Base-by-base conservation (phyloP, 306 rosid species). In the Sicyos baderoa region DNA sequence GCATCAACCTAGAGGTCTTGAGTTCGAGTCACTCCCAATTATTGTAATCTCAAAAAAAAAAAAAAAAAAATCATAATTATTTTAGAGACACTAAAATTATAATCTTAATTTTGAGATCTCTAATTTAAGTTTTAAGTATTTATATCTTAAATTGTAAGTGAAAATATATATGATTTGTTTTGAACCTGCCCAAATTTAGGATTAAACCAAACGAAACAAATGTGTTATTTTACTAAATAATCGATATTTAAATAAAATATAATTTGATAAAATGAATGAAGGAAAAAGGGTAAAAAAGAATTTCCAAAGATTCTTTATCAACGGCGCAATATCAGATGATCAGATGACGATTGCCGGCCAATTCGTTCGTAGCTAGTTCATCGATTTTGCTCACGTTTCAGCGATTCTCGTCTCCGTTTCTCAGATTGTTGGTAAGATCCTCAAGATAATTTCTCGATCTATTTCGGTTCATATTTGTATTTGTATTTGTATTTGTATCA, bases 381-480 rank as follows among this genome's bases (percentile, higher is more conserved):
- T 4, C 27, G 52, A 63, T 63, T 52, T 3, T 45, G 21, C 10
- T 62, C 50, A 25, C 6, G 52, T 14, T 63, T 37, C 69, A 40
- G 4, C 29, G 70, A 42, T 63, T 63, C 53, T 44, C 70, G 32
- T 63, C 52, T 42, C 16, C 51, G 52, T 63, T 63, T 40, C 51
- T 62, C 70, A 42, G 70, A 63, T 29, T 63, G 51, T 63, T n/a
- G 70, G 70, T 63, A 63, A 63, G 32, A 2, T 9, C 70, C 10
- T 42, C 53, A 6, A 63, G 17, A 40, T 63, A 5, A 42, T 15
- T 62, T 37, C 15, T 42, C 10, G 35, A 63, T 63, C 70, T 63
- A 5, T 42, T n/a, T 18, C 25, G 10, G n/a, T 12, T 63, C 69
- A 12, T 37, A 9, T 40, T 32, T 5, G 29, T 1, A 9, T 60